Percentiles rank a stretch among this genome's conserved stretches.
These are phyloP conservation scores for Otatea glauca DNA, from an alignment of 176 grass and related monocot genomes.

Conservation along the genomic window DNA sequence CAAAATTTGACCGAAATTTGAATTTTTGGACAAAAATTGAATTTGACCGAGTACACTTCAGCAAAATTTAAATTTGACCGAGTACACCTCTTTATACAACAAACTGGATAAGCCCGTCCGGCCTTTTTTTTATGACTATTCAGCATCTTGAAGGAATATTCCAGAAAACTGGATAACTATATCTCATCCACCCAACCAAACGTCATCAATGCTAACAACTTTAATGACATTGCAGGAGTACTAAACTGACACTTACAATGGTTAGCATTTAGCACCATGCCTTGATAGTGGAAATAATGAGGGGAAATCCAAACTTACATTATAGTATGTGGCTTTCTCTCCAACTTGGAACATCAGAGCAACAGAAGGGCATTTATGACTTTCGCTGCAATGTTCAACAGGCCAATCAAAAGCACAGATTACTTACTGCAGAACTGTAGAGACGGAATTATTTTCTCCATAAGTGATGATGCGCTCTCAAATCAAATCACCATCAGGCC, in stretches of 20 bases:
- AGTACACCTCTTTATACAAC: no score
- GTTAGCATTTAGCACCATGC: conserved; percentile 1
- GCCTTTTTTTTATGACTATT: no score
- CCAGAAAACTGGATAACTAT: no score
- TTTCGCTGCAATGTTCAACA: conserved; percentile 63
- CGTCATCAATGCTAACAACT: background rate
- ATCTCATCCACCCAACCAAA: no score
- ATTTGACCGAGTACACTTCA: no score
- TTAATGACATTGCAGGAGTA: background rate
- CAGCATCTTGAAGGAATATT: no score
- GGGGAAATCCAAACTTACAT: conserved; percentile 63
- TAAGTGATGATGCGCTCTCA: background rate
- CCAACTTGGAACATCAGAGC: conserved; percentile 99
- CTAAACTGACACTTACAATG: conserved; percentile 33
- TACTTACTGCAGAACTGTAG: conserved; percentile 20
- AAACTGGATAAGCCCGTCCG: no score
- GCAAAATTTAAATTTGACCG: no score
- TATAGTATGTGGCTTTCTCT: conserved; percentile 76
- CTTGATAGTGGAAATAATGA: conserved; percentile 27
- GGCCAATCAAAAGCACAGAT: conserved; percentile 8
- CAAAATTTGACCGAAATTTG: no score
- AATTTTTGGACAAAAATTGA: no score
- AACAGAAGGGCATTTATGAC: conserved; percentile 77
- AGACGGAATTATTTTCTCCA: conserved; percentile 9
- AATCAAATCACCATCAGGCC: conserved; percentile 11